These are phyloP conservation scores for Alternaria hordeiaustralica DNA, from an alignment of 2,329 filamentous ascomycete genomes.

Conservation along the genomic window DNA sequence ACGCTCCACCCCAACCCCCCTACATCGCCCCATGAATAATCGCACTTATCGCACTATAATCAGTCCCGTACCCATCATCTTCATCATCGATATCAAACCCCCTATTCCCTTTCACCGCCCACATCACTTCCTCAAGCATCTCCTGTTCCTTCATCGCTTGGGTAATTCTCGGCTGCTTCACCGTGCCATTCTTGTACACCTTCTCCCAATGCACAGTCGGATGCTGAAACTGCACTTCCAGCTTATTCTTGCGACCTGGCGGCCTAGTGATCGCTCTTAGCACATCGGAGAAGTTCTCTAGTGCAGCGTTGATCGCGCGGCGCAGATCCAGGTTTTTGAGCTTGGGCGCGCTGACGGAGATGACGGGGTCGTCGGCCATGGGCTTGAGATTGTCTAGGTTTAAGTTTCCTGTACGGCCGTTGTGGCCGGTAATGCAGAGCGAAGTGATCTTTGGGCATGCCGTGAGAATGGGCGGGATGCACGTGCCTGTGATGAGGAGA, in stretches of 20 bases:
- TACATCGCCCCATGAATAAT: neutral
- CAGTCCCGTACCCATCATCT: neutral
- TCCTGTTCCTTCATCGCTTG: neutral
- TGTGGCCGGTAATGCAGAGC: neutral
- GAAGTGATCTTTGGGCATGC: neutral
- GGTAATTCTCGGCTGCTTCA: neutral
- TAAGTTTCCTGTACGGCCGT: neutral
- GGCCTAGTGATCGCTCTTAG: neutral
- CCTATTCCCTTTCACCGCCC: neutral
- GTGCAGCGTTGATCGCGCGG: neutral
- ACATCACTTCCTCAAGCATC: neutral
- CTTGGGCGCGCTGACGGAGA: neutral
- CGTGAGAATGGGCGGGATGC: neutral
- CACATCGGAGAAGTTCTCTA: neutral
- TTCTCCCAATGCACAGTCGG: neutral
- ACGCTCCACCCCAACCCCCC: too few species aligned
- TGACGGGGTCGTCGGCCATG: neutral
- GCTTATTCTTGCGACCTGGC: neutral
- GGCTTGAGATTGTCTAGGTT: neutral
- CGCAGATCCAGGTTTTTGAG: neutral
- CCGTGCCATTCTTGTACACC: neutral
- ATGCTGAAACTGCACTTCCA: neutral
- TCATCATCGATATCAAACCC: neutral
- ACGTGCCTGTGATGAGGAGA: neutral
- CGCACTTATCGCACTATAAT: neutral